Percentiles rank a stretch among this genome's conserved stretches.
phyloP scores from a whole-genome alignment of 73 alveolate genomes.

The Tetrahymena thermophila region DNA sequence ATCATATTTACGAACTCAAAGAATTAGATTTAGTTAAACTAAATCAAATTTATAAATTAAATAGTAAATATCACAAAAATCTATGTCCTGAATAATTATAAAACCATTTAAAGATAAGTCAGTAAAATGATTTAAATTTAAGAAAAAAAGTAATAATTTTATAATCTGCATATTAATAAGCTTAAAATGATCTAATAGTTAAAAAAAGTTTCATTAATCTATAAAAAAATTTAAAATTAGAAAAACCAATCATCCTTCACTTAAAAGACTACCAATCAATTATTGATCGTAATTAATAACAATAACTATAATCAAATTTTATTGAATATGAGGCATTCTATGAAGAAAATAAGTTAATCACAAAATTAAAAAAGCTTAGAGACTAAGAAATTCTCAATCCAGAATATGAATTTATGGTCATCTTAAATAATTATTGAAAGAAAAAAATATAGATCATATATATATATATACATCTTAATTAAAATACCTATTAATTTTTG shows the following conservation, averaged over 20 bases:
- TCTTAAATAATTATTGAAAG: neutral
- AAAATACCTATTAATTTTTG: too few species aligned
- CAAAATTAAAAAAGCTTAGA: neutral
- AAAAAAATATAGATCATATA: too few species aligned
- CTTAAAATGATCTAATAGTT: too few species aligned
- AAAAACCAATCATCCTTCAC: neutral
- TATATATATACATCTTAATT: too few species aligned
- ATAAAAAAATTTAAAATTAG: neutral
- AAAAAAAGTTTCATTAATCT: too few species aligned
- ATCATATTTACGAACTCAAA: neutral
- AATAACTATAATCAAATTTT: too few species aligned
- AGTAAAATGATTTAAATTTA: too few species aligned
- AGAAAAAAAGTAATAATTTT: neutral
- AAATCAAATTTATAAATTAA: too few species aligned
- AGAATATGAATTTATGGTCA: neutral
- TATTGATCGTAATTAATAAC: neutral
- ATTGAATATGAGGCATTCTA: neutral
- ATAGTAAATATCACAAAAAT: too few species aligned
- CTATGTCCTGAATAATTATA: neutral
- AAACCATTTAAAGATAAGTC: too few species aligned
- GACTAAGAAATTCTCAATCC: neutral
- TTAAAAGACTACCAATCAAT: neutral
- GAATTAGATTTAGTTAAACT: neutral
- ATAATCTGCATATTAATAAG: neutral
- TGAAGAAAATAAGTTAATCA: neutral